phyloP scores from a whole-genome alignment of 2,329 filamentous ascomycete species.

The Chalaropsis ovoidea region DNA sequence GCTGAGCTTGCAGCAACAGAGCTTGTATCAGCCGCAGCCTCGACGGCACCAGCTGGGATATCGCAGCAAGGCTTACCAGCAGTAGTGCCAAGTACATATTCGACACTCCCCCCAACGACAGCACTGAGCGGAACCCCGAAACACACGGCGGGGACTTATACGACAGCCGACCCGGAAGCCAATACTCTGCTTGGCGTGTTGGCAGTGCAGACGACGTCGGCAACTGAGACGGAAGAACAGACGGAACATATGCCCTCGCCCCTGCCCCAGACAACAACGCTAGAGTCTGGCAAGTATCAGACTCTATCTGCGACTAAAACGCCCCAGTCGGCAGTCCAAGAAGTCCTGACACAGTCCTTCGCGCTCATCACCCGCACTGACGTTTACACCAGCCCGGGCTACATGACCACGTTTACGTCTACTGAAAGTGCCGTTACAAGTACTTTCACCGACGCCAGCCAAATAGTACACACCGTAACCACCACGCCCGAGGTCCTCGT shows the following conservation, averaged over 20 bases:
- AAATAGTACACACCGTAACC: background rate
- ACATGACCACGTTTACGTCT: constrained; percentile 2
- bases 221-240: background rate
- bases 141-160: background rate
- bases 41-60: background rate
- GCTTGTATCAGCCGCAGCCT: background rate
- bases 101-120: background rate
- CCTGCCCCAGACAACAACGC: background rate
- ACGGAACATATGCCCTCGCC: background rate
- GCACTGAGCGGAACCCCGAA: background rate
- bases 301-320: background rate
- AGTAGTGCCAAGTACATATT: background rate
- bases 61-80: background rate
- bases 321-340: background rate
- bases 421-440: background rate
- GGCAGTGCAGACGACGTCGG: background rate
- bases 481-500: constrained; percentile 10
- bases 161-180: background rate
- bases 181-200: background rate
- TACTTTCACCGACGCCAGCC: constrained; percentile 1
- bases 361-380: background rate
- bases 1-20: background rate
- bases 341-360: background rate
- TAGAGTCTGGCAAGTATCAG: background rate
- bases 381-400: background rate